phyloP scores from a whole-genome alignment of 441 rosid species.

The Adansonia madagascariensis region DNA sequence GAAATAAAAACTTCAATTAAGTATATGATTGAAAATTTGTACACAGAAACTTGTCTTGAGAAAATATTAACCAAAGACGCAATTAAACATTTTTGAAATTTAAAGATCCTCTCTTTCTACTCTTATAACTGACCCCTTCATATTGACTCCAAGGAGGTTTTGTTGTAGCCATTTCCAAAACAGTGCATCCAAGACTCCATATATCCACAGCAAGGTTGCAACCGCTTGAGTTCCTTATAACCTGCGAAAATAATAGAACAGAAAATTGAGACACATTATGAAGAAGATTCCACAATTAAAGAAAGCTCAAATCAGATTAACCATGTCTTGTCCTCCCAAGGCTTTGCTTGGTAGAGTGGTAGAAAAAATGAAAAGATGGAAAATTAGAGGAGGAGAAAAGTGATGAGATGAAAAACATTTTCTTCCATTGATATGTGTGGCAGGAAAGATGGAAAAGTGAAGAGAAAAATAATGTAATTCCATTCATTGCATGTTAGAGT shows the following conservation, averaged over 20 bases:
- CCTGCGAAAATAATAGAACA: conserved; percentile 42
- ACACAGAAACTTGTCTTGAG: conserved; percentile 5
- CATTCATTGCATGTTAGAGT: too few relatives aligned
- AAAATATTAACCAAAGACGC: conserved; percentile 9
- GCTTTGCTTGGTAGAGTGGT: too few relatives aligned
- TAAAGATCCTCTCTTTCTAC: conserved; percentile 18
- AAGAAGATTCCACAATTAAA: conserved; percentile 15
- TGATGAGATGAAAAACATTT: too few relatives aligned
- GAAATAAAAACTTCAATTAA: not conserved
- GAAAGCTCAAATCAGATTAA: conserved; percentile 8
- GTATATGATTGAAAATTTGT: not conserved
- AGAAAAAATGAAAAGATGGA: too few relatives aligned
- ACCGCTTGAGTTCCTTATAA: conserved; percentile 64
- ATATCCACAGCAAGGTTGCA: conserved; percentile 80
- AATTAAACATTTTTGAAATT: conserved; percentile 1
- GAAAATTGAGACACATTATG: not conserved
- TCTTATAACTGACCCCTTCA: conserved; percentile 58
- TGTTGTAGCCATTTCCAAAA: conserved; percentile 82
- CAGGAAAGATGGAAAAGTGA: too few relatives aligned
- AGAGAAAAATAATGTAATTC: too few relatives aligned
- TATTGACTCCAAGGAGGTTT: conserved; percentile 85
- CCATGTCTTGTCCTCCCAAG: not conserved
- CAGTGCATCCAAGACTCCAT: conserved; percentile 94
- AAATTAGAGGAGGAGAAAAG: too few relatives aligned
- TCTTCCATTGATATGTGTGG: too few relatives aligned